Evolutionary conservation across 371 early-diverging fungal species (phyloP), one percentile per base, ranked within the genome.

Genomic region (Mucor velutinosus): DNA sequence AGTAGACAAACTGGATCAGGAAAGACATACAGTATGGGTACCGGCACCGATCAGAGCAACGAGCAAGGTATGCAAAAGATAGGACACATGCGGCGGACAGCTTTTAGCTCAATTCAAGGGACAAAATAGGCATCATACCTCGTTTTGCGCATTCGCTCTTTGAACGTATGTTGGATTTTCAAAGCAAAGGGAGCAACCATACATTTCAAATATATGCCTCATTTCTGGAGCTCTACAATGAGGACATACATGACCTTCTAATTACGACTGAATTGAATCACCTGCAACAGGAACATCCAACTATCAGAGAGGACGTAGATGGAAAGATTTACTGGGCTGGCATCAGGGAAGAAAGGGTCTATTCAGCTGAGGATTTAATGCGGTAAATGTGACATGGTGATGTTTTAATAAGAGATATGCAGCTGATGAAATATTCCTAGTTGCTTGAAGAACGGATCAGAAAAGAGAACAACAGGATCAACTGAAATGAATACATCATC

Each of bases 21-120:
- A 49, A 99, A 99, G 81, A 97, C 99, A 0, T 94, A 93, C 75
- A 98, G 96, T n/a, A 97, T 99, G 96, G 94, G 95, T 55, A 93
- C 93, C 30, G 87, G 84, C 33, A 65, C 83, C 75, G 60, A 75
- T 66, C 14, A 19, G 25, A 27, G 12, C 23, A 53, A 23, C 6
- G 25, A 53, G 25, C 53, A 53, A 21, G 53, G 53, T 53, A 53
- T 41, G 41, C 41, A 27, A 14, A 14, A 53, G 2, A 53, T 27
- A 12, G 47, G n/a, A 5, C 19, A 47, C 21, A 12, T 12, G 1
- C 47, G 21, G 47, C 47, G 47, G 47, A 19, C 10, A 7, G 10
- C 19, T 47, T 47, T 47, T 47, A 47, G 47, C 21, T 47, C 21
- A 47, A 21, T 47, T 47, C 8, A 21, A 47, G n/a, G 47, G 19